Conservation (phyloP, 2,329 filamentous ascomycete genomes). For the Colletotrichum shisoi region DNA sequence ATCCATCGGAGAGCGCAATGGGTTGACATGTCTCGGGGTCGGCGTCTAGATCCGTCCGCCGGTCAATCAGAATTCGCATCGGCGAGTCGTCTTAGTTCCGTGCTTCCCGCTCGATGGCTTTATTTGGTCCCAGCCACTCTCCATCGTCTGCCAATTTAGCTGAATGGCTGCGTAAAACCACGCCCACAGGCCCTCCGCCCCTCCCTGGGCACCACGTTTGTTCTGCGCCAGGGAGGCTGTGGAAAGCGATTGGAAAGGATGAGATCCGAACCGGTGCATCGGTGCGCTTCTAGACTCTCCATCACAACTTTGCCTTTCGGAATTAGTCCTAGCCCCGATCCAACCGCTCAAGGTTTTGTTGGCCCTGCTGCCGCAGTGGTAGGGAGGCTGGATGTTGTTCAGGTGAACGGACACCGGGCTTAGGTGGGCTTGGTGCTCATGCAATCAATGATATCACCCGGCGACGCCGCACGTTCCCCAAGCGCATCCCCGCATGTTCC, state of each 20-base stretch:
- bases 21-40: not conserved
- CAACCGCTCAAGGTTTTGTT: not conserved
- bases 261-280: not conserved
- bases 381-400: not conserved
- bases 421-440: not conserved
- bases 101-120: not conserved
- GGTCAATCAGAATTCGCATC: not conserved
- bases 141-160: not conserved
- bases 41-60: not conserved
- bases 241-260: not conserved
- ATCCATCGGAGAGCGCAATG: not conserved
- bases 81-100: not conserved
- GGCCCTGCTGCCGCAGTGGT: not conserved
- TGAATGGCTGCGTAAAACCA: too few species aligned
- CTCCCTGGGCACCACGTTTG: not conserved
- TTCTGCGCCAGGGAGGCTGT: not conserved
- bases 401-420: not conserved
- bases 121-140: not conserved
- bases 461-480: slow-evolving; percentile 17
- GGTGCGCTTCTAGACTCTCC: not conserved
- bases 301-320: slow-evolving; percentile 1
- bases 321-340: not conserved
- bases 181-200: not conserved
- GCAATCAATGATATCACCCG: slow-evolving; percentile 5
- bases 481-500: slow-evolving; percentile 11